Conservation (phyloP, 139 green algal species). For the Coelastrella sp. region DNA sequence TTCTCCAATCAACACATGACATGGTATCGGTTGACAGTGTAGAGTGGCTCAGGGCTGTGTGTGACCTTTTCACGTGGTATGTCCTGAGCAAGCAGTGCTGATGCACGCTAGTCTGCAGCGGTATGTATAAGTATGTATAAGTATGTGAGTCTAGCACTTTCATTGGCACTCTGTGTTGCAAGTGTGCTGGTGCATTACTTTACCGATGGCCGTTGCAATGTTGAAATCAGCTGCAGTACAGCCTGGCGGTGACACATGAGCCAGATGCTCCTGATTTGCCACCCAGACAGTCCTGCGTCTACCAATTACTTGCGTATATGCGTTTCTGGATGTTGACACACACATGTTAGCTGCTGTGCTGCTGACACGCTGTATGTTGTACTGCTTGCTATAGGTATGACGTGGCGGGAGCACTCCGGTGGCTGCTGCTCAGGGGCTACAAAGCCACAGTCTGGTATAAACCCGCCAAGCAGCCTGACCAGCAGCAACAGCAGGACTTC, state of each 20-base stretch:
- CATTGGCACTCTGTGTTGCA: too few relatives aligned
- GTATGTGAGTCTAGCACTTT: too few relatives aligned
- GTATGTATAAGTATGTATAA: too few relatives aligned
- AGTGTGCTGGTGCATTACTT: too few relatives aligned
- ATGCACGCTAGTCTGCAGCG: too few relatives aligned
- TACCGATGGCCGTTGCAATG: too few relatives aligned
- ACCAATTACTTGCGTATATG: neutral
- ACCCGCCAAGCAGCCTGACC: conserved; percentile 2
- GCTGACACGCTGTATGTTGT: neutral
- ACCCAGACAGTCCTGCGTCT: neutral
- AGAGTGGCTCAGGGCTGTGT: too few relatives aligned
- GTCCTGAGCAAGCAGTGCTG: too few relatives aligned
- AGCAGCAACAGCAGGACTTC: conserved; percentile 21
- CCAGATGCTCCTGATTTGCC: neutral
- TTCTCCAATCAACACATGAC: too few relatives aligned
- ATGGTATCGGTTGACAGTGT: too few relatives aligned
- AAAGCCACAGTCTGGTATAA: conserved; percentile 55
- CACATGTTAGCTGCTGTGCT: neutral
- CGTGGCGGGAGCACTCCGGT: conserved; percentile 65
- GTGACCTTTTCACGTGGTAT: too few relatives aligned
- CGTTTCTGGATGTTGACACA: neutral
- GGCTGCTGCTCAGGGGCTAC: conserved; percentile 59
- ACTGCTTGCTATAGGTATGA: conserved; percentile 63
- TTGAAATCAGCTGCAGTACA: neutral
- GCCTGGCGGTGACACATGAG: neutral